These are phyloP conservation scores for Globisporangium abappressorium DNA, from an alignment of 352 stramenopile species.

Conservation along the genomic window DNA sequence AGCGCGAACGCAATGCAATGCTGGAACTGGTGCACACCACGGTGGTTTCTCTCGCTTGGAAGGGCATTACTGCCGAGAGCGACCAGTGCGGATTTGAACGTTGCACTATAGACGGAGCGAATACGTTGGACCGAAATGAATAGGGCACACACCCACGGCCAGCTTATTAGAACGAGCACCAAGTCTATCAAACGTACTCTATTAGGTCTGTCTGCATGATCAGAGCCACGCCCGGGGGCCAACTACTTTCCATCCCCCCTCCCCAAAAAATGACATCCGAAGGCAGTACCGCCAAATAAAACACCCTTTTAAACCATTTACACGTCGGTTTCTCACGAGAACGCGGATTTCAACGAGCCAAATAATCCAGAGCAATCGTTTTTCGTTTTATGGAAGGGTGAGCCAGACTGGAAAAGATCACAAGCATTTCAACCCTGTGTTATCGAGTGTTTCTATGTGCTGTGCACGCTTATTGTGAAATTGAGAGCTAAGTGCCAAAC, in stretches of 20 bases:
- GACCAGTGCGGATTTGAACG: not conserved
- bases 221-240: not conserved
- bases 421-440: not conserved
- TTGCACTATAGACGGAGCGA: not conserved
- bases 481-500: too few relatives aligned
- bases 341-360: too few relatives aligned
- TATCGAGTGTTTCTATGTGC: not conserved
- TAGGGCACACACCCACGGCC: not conserved
- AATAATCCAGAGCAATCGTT: too few relatives aligned
- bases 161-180: not conserved
- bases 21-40: not conserved
- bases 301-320: too few relatives aligned
- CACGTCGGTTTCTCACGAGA: too few relatives aligned
- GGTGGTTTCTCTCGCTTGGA: too few relatives aligned
- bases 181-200: not conserved
- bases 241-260: too few relatives aligned
- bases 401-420: too few relatives aligned
- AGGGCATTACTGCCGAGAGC: not conserved
- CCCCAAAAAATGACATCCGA: too few relatives aligned
- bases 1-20: not conserved
- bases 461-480: not conserved
- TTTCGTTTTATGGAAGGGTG: too few relatives aligned
- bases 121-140: not conserved
- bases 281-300: too few relatives aligned
- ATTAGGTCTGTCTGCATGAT: not conserved